Evolutionary conservation across 768 basidiomycete genomes (phyloP).

Genomic region (Lentinula aciculospora): DNA sequence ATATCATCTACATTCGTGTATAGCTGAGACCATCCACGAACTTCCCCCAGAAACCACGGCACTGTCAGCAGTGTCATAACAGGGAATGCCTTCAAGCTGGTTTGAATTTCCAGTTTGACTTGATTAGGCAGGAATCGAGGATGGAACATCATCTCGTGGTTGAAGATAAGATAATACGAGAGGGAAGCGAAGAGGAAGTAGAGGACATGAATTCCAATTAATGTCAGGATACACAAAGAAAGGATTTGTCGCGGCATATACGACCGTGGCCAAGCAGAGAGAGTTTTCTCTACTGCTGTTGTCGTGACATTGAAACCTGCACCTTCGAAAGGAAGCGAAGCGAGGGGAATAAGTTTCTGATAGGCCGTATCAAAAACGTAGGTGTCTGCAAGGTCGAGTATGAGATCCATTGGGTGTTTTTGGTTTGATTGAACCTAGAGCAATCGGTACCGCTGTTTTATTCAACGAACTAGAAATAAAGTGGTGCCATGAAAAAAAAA

Average conservation of each 20-base stretch:
- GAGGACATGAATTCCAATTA: slow-evolving; percentile 75
- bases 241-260: slow-evolving; percentile 73
- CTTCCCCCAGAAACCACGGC: slow-evolving; percentile 93
- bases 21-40: slow-evolving; percentile 74
- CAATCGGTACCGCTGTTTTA: not conserved
- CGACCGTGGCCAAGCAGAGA: slow-evolving; percentile 83
- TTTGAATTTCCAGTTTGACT: slow-evolving; percentile 71
- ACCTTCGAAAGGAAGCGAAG: slow-evolving; percentile 39
- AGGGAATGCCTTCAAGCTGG: slow-evolving; percentile 74
- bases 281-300: slow-evolving; percentile 21
- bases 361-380: slow-evolving; percentile 75
- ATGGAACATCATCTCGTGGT: slow-evolving; percentile 92
- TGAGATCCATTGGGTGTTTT: slow-evolving; percentile 64
- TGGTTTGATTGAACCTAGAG: not conserved
- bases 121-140: slow-evolving; percentile 92
- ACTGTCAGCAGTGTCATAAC: slow-evolving; percentile 78
- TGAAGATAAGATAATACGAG: slow-evolving; percentile 85
- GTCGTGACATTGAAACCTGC: slow-evolving; percentile 27
- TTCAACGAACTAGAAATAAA: not conserved
- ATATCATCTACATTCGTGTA: slow-evolving; percentile 75
- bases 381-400: slow-evolving; percentile 69
- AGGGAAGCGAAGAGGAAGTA: slow-evolving; percentile 88
- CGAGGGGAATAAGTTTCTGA: slow-evolving; percentile 65
- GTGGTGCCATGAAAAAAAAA: slow-evolving; percentile 1
- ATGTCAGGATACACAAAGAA: slow-evolving; percentile 66